Evolutionary conservation across 441 rosid species (phyloP), one percentile per base, ranked within the genome.

Genomic region (Euphorbia corollata): DNA sequence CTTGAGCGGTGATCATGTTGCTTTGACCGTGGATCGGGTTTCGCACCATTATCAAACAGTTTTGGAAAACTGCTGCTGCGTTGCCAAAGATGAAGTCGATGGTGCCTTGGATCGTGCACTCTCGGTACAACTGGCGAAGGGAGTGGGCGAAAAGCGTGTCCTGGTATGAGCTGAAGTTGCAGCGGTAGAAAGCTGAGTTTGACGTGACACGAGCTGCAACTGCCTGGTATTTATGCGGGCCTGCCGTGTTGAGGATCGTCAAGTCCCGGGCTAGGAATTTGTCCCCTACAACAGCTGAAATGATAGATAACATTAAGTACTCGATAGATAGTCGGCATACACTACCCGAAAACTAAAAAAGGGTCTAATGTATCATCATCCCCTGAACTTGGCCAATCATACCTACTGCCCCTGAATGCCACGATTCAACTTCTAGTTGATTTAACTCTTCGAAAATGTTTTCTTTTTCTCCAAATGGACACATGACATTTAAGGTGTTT

Each of bases 81-180:
- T 91, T 88, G 0, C 96, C 93, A 2, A 87, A 91, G 34, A 91
- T 87, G 77, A 91, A 91, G 75, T 91, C 97, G 0, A 91, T 91
- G 0, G 97, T 91, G 3, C 97, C 96, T 12, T 85, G 86, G 1
- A 88, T 70, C 20, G 84, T 86, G 43, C 93, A 88, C 55, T 91
- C 91, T 0, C 95, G 87, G 72, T 54, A 88, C 81, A 91, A 88
- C 57, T 88, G 97, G 38, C 92, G 86, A 62, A 87, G 83, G 3
- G 93, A 84, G 74, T 88, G 96, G 8, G 87, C 90, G 11, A 87
- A 91, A 56, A 88, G 85, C 0, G 97, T 83, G 78, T 88, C 96
- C 67, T 91, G 97, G 74, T 84, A 87, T 0, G 90, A 90, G 0
- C 77, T 61, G 15, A 91, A 50, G 70, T 38, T 82, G 82, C 97